Percentiles rank a stretch among this genome's conserved stretches.
phyloP scores from a whole-genome alignment of 176 grass and related monocot genomes.

The Eleusine indica region DNA sequence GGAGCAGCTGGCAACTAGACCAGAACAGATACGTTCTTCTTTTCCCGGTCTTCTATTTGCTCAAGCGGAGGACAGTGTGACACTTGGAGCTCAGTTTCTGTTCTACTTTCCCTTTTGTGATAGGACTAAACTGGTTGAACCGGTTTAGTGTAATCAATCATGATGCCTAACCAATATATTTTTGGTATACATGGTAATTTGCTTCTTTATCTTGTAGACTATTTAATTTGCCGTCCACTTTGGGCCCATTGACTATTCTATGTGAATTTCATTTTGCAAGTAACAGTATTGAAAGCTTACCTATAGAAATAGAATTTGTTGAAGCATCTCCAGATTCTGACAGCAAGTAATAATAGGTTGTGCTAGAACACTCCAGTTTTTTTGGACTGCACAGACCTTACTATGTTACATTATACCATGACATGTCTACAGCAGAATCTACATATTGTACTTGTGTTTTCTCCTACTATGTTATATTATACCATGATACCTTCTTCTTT shows the following conservation, averaged over 20 bases:
- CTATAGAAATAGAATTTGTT: conserved; percentile 75
- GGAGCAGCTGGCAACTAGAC: too few relatives aligned
- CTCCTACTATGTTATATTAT: not conserved
- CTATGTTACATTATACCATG: conserved; percentile 31
- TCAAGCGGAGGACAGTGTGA: too few relatives aligned
- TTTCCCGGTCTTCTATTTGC: too few relatives aligned
- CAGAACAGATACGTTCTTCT: too few relatives aligned
- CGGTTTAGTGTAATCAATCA: too few relatives aligned
- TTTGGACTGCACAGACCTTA: conserved; percentile 19
- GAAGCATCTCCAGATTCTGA: conserved; percentile 73
- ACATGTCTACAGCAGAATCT: conserved; percentile 1
- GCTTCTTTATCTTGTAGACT: conserved; percentile 59
- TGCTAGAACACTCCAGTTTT: conserved; percentile 26
- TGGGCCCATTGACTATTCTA: conserved; percentile 63
- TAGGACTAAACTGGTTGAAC: too few relatives aligned
- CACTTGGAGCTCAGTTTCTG: too few relatives aligned
- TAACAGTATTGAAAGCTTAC: conserved; percentile 69
- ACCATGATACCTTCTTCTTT: too few relatives aligned
- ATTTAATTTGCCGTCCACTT: conserved; percentile 63
- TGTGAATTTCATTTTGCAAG: conserved; percentile 76
- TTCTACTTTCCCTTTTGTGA: too few relatives aligned
- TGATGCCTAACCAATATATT: too few relatives aligned
- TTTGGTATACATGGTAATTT: not conserved
- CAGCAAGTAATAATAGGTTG: conserved; percentile 88
- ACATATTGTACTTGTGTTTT: not conserved